Evolutionary conservation across 345 rosid species (phyloP).

Genomic region (Citrus medica): DNA sequence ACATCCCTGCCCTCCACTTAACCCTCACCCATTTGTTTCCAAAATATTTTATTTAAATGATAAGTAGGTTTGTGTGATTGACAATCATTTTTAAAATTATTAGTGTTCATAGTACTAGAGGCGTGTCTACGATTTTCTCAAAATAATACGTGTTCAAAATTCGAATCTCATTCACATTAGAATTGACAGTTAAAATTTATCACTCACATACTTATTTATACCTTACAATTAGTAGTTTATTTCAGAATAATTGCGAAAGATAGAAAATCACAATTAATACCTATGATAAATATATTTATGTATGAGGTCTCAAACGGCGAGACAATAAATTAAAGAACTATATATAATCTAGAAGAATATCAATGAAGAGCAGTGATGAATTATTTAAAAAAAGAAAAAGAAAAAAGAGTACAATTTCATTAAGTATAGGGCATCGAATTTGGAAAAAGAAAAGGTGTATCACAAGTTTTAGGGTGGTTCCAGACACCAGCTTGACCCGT

Average conservation of each 20-base stretch:
- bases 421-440: slow-evolving; percentile 7
- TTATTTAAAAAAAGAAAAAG: background rate
- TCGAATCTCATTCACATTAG: too few species aligned
- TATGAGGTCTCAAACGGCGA: too few species aligned
- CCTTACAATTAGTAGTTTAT: background rate
- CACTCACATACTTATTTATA: background rate
- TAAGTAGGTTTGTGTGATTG: background rate
- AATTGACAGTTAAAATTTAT: too few species aligned
- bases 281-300: too few species aligned
- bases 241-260: too few species aligned
- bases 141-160: too few species aligned
- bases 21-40: background rate
- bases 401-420: background rate
- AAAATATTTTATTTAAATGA: background rate
- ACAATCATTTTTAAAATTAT: background rate
- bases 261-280: too few species aligned
- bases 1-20: slow-evolving; percentile 23
- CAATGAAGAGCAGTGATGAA: background rate
- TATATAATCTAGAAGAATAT: background rate
- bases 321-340: background rate
- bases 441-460: slow-evolving; percentile 1
- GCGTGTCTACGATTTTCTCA: background rate
- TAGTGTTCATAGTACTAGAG: too few species aligned
- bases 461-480: background rate
- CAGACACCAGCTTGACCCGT: slow-evolving; percentile 17